A percentile compares a stretch with the other conserved stretches of the same genome.
Evolutionary conservation across 2,329 filamentous ascomycete species (phyloP).

Genomic region (Sporothrix pseudoabietina): DNA sequence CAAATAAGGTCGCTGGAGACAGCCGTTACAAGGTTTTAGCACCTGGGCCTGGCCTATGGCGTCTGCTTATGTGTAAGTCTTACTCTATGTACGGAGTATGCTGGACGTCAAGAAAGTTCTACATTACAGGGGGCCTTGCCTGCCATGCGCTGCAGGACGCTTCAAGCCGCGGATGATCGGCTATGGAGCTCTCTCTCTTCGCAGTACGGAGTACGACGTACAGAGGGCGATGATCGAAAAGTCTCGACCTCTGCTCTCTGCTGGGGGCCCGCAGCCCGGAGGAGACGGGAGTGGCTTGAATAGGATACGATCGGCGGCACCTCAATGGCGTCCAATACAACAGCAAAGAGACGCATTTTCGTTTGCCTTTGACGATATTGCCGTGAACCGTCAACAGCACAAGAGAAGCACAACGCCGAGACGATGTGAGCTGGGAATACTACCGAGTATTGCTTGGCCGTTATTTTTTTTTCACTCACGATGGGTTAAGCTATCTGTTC

Average conservation of each 20-base stretch:
- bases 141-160: neutral
- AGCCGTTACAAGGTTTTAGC: neutral
- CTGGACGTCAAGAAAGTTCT: neutral
- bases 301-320: constrained; percentile 9
- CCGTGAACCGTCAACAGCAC: too few species aligned
- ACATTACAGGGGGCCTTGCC: neutral
- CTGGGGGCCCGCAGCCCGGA: neutral
- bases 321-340: neutral
- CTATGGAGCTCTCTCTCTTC: neutral
- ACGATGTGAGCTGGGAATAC: neutral
- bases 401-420: neutral
- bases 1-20: constrained; percentile 3
- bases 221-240: neutral
- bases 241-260: neutral
- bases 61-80: too few species aligned
- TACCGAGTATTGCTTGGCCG: too few species aligned
- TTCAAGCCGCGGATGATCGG: neutral
- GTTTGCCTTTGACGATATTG: too few species aligned
- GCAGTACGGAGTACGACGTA: too few species aligned
- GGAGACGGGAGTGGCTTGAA: constrained; percentile 8
- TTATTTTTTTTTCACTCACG: neutral
- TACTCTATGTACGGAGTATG: too few species aligned
- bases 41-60: neutral
- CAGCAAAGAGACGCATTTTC: constrained; percentile 4
- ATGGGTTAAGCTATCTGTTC: neutral